A percentile compares a stretch with the other conserved stretches of the same genome.
These are phyloP conservation scores for Epichloe glyceriae DNA, from an alignment of 2,329 filamentous ascomycete genomes.

Conservation along the genomic window DNA sequence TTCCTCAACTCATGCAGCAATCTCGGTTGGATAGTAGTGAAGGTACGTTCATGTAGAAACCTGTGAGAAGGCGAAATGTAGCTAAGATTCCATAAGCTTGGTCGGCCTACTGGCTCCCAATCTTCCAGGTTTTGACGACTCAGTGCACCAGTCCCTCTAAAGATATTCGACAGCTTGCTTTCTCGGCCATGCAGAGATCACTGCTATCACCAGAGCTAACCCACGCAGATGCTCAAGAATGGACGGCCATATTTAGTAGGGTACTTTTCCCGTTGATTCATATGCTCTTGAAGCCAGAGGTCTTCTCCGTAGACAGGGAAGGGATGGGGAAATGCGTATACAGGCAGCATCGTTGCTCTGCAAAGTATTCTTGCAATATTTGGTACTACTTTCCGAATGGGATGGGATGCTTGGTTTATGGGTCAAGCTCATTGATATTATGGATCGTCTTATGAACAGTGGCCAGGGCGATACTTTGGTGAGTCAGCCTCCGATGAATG, in stretches of 20 bases:
- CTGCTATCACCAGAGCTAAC: slow-evolving; percentile 76
- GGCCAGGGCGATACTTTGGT: slow-evolving; percentile 82
- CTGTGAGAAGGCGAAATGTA: background rate
- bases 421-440: slow-evolving; percentile 82
- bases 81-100: slow-evolving; percentile 48
- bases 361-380: slow-evolving; percentile 91
- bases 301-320: slow-evolving; percentile 77
- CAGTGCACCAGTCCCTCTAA: slow-evolving; percentile 93
- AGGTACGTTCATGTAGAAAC: slow-evolving; percentile 33
- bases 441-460: slow-evolving; percentile 93
- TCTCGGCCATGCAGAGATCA: slow-evolving; percentile 72
- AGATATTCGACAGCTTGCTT: slow-evolving; percentile 80
- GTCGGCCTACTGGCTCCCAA: slow-evolving; percentile 95
- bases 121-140: slow-evolving; percentile 75
- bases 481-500: slow-evolving; percentile 21
- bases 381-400: slow-evolving; percentile 73
- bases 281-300: slow-evolving; percentile 80
- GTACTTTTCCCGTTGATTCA: slow-evolving; percentile 87
- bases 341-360: slow-evolving; percentile 83
- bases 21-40: slow-evolving; percentile 82
- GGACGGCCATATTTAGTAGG: slow-evolving; percentile 89
- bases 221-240: slow-evolving; percentile 74
- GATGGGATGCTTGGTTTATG: slow-evolving; percentile 85
- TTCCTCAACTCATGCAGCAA: slow-evolving; percentile 78
- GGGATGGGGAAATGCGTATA: slow-evolving; percentile 93